Conservation (phyloP, 371 early-diverging fungal genomes). For the Parasitella parasitica region DNA sequence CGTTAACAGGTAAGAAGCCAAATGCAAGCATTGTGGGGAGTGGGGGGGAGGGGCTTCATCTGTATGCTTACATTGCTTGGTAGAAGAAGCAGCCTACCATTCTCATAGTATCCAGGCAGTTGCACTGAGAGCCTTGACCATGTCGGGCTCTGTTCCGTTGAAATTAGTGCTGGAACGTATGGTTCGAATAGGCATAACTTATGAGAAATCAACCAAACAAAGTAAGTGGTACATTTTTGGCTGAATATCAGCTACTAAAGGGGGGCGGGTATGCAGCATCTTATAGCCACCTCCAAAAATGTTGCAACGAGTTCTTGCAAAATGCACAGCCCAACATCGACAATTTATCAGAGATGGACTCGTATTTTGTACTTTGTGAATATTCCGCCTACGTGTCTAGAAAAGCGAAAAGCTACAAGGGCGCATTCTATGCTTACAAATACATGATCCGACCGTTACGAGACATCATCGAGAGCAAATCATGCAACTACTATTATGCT, state of each 20-base stretch:
- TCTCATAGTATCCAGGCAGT: slow-evolving; percentile 22
- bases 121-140: slow-evolving; percentile 12
- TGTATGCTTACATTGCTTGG: not conserved
- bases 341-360: slow-evolving; percentile 27
- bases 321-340: slow-evolving; percentile 4
- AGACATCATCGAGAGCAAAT: not conserved
- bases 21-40: too few relatives aligned
- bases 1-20: slow-evolving; percentile 24
- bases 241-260: too few relatives aligned
- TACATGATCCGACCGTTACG: slow-evolving; percentile 27
- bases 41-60: too few relatives aligned
- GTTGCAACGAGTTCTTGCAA: slow-evolving; percentile 24
- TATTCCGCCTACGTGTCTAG: slow-evolving; percentile 36
- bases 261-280: too few relatives aligned
- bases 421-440: slow-evolving; percentile 30
- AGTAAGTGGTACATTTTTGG: slow-evolving; percentile 8
- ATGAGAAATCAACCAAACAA: slow-evolving; percentile 28
- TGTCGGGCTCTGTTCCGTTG: slow-evolving; percentile 2
- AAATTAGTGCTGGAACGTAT: slow-evolving; percentile 31
- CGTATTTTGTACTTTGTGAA: slow-evolving; percentile 41
- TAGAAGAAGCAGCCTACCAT: slow-evolving; percentile 10
- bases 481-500: slow-evolving; percentile 29
- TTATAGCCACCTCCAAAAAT: slow-evolving; percentile 26
- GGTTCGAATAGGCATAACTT: slow-evolving; percentile 31
- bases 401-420: slow-evolving; percentile 34